These are phyloP conservation scores for Irpex rosettiformis DNA, from an alignment of 1,284 basidiomycete genomes.

Conservation along the genomic window DNA sequence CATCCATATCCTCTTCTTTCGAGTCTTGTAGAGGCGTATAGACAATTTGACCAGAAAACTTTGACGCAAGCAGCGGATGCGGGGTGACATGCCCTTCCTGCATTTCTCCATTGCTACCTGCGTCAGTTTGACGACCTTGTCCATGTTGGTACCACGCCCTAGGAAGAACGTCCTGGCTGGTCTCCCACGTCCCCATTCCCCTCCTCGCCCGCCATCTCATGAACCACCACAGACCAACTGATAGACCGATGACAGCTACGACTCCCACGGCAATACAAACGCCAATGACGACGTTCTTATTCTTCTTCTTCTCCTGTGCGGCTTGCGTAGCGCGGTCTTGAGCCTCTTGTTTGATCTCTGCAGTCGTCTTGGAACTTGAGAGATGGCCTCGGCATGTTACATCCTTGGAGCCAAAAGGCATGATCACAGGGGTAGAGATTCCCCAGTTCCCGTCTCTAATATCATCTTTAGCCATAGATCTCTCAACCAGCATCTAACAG, in stretches of 20 bases:
- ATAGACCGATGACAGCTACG: neutral
- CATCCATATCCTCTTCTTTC: neutral
- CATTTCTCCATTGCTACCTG: neutral
- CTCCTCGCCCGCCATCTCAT: neutral
- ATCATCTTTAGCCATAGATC: neutral
- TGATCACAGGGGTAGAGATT: constrained; percentile 16
- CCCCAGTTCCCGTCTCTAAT: constrained; percentile 25
- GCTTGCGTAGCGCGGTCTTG: constrained; percentile 12
- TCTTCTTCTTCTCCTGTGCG: neutral
- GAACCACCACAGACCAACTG: neutral
- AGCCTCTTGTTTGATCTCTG: constrained; percentile 13
- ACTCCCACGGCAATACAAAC: neutral
- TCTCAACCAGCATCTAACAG: neutral
- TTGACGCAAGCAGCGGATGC: neutral
- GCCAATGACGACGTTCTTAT: neutral
- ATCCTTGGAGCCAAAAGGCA: constrained; percentile 17
- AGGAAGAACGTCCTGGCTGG: neutral
- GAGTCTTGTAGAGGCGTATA: neutral
- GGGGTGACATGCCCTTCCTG: neutral
- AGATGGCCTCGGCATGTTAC: constrained; percentile 17
- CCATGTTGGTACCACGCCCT: neutral
- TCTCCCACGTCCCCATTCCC: neutral
- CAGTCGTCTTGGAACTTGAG: constrained; percentile 16
- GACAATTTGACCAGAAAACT: neutral
- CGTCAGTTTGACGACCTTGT: too few species aligned